Conservation (phyloP, 371 early-diverging fungal species). For the Mycotypha africana region DNA sequence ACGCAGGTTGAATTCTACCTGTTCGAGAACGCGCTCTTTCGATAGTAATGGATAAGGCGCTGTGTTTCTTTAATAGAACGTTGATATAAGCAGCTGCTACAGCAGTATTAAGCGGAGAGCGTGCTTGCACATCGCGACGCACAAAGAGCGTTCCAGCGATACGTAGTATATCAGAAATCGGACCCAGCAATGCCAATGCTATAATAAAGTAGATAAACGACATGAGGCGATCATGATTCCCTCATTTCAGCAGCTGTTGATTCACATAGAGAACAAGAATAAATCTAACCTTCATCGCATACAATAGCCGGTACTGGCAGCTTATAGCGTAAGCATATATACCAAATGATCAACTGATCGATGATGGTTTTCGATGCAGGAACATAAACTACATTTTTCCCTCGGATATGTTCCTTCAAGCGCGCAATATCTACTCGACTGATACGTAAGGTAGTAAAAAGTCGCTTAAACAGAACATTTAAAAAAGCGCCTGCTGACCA, state of each 20-base stretch:
- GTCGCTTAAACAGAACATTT: slow-evolving; percentile 31
- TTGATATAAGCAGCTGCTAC: slow-evolving; percentile 43
- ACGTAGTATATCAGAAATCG: slow-evolving; percentile 44
- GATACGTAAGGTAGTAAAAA: slow-evolving; percentile 33
- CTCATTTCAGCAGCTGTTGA: neutral
- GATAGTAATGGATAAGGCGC: slow-evolving; percentile 37
- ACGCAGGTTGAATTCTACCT: slow-evolving; percentile 33
- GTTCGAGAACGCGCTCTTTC: slow-evolving; percentile 44
- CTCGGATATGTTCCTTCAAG: slow-evolving; percentile 30
- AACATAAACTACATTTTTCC: slow-evolving; percentile 43
- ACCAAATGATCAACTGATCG: slow-evolving; percentile 45
- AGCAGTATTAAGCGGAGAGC: slow-evolving; percentile 41
- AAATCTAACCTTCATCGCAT: slow-evolving; percentile 39
- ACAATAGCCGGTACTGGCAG: slow-evolving; percentile 45
- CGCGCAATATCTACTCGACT: slow-evolving; percentile 20
- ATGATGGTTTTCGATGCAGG: slow-evolving; percentile 43
- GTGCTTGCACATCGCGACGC: slow-evolving; percentile 28
- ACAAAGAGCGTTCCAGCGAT: slow-evolving; percentile 45
- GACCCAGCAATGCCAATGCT: slow-evolving; percentile 40
- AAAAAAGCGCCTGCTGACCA: slow-evolving; percentile 48
- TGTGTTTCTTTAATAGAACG: slow-evolving; percentile 37
- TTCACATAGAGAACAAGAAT: neutral
- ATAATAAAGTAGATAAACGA: neutral
- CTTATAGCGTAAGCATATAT: slow-evolving; percentile 37
- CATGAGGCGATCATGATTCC: neutral